These are phyloP conservation scores for Sequoiadendron giganteum DNA, from an alignment of 75 land plant species.

Conservation along the genomic window DNA sequence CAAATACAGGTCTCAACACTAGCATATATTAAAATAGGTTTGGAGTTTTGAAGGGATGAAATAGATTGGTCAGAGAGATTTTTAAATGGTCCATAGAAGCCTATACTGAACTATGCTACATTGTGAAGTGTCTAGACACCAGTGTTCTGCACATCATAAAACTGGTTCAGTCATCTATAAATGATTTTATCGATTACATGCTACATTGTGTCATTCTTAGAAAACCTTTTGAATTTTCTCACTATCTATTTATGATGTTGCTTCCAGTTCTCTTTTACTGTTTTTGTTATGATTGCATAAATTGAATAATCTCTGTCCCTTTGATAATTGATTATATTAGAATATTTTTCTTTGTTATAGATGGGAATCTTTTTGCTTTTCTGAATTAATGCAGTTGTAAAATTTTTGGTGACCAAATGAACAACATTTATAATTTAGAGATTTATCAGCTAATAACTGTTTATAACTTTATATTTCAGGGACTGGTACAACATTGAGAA, in stretches of 20 bases:
- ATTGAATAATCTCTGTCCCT: background rate
- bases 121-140: background rate
- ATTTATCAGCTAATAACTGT: background rate
- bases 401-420: background rate
- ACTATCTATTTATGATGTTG: background rate
- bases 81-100: too few relatives aligned
- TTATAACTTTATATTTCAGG: constrained; percentile 32
- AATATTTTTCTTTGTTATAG: background rate
- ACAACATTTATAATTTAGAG: constrained; percentile 1
- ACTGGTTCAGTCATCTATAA: background rate
- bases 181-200: background rate
- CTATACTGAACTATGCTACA: too few relatives aligned
- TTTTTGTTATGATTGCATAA: background rate
- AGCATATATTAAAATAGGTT: background rate
- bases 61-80: background rate
- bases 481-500: constrained; percentile 89
- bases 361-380: background rate
- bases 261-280: background rate
- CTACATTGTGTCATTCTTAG: background rate
- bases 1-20: background rate
- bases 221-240: background rate
- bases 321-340: too few relatives aligned
- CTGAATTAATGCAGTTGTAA: background rate
- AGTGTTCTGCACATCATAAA: background rate
- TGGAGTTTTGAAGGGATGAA: background rate